These are phyloP conservation scores for Monilinia aucupariae DNA, from an alignment of 2,329 filamentous ascomycete genomes.

Conservation along the genomic window DNA sequence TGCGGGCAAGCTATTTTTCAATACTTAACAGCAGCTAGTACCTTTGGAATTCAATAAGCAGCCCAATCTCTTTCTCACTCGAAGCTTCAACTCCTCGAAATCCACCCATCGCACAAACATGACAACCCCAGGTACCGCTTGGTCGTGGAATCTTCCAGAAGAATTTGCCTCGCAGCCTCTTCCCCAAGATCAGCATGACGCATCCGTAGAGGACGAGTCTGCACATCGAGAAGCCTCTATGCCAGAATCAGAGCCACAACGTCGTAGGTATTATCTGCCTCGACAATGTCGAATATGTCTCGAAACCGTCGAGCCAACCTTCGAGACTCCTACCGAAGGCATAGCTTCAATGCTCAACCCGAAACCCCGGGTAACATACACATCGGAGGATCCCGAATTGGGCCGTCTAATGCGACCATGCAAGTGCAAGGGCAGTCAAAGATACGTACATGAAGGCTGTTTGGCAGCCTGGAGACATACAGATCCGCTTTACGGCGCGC, in stretches of 20 bases:
- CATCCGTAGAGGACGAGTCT: not conserved
- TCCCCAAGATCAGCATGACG: not conserved
- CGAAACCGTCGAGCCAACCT: slow-evolving; percentile 60
- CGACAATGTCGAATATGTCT: slow-evolving; percentile 87
- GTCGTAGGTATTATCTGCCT: slow-evolving; percentile 54
- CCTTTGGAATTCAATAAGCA: not conserved
- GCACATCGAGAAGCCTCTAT: not conserved
- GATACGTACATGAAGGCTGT: slow-evolving; percentile 91
- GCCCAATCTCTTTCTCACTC: not conserved
- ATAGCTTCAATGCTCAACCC: slow-evolving; percentile 53
- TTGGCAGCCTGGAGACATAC: slow-evolving; percentile 76
- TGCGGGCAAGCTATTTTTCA: not conserved
- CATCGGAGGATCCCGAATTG: slow-evolving; percentile 65
- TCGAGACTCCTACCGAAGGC: slow-evolving; percentile 47
- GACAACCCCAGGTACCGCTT: not conserved
- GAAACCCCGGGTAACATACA: slow-evolving; percentile 58
- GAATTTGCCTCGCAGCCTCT: not conserved
- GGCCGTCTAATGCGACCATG: slow-evolving; percentile 84
- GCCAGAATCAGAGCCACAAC: slow-evolving; percentile 24
- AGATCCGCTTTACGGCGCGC: slow-evolving; percentile 55
- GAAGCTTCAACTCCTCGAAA: not conserved
- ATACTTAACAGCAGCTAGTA: not conserved
- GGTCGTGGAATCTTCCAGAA: slow-evolving; percentile 13
- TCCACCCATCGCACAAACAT: not conserved
- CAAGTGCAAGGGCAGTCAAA: slow-evolving; percentile 86